Evolutionary conservation across 768 basidiomycete genomes (phyloP), one percentile per base, ranked within the genome.

Genomic region (Russula abietina): DNA sequence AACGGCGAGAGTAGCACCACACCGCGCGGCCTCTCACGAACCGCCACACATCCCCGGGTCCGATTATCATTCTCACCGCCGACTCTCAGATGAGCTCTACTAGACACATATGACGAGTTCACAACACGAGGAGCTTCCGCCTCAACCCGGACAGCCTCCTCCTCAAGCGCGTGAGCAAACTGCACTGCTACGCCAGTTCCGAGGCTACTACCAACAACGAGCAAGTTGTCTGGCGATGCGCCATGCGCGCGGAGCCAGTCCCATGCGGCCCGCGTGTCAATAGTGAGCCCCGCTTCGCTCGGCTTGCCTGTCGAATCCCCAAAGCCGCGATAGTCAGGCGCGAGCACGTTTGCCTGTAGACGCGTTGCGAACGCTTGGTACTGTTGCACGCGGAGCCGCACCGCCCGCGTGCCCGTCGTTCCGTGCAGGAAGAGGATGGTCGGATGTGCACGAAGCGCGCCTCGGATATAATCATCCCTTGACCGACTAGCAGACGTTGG

Each of bases 311-410:
- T 80, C 55, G 92, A 95, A 70, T 98, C 94, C 0, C 79, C 96
- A 70, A 89, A 98, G 1, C 95, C 95, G 55, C 95, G 84, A 72
- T 98, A 98, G 74, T 98, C 96, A 41, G 93, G 84, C 1, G 85
- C 85, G 30, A 98, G 76, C 11, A 97, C 87, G 72, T 95, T 95
- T 22, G 82, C 82, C 14, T 78, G 76, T 9, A 91, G 75, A 0
- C 87, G 81, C 1, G 85, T 80, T 0, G 89, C 80, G 68, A 87
- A 86, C 0, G 81, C 78, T 24, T 79, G 74, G 70, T 92, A 92
- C 33, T 85, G 79, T 19, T 79, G 79, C 19, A 94, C 78, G 7
- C 95, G 87, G 46, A 78, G 80, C 0, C 75, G 67, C 9, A 83
- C 78, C 0, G 89, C 91, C n/a, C 95, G 83, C 0, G 90, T 93